Evolutionary conservation across 116 monocot species (phyloP).

Genomic region (Cymodocea nodosa): DNA sequence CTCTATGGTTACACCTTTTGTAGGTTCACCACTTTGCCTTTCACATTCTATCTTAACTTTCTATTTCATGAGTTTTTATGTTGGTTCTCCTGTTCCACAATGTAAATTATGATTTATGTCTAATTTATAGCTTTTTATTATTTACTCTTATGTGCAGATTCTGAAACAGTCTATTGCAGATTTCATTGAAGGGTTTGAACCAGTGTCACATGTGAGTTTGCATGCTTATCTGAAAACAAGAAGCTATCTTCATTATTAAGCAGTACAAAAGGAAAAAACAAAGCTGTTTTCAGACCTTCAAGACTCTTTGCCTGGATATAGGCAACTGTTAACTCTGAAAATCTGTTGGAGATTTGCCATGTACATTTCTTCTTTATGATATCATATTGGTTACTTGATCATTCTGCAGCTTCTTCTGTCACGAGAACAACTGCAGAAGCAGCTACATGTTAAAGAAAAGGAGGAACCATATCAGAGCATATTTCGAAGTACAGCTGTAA

Average conservation of each 20-base stretch:
- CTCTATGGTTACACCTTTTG: too few species aligned
- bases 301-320: neutral
- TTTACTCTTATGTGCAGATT: conserved; percentile 23
- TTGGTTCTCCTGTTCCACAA: neutral
- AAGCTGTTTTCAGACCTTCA: neutral
- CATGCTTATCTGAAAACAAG: neutral
- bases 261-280: neutral
- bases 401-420: conserved; percentile 39
- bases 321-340: neutral
- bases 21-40: too few species aligned
- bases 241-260: neutral
- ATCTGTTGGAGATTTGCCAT: neutral
- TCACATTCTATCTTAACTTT: too few species aligned
- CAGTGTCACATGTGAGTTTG: conserved; percentile 47
- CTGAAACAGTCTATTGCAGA: conserved; percentile 63
- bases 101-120: neutral
- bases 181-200: conserved; percentile 67
- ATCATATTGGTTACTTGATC: neutral
- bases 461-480: conserved; percentile 30
- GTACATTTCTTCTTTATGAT: neutral
- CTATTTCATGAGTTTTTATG: too few species aligned
- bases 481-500: conserved; percentile 41
- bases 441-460: conserved; percentile 19
- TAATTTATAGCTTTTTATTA: neutral
- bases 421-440: conserved; percentile 55